Base-by-base conservation (phyloP, 2,329 filamentous ascomycete genomes). In the Daldinia sp. region DNA sequence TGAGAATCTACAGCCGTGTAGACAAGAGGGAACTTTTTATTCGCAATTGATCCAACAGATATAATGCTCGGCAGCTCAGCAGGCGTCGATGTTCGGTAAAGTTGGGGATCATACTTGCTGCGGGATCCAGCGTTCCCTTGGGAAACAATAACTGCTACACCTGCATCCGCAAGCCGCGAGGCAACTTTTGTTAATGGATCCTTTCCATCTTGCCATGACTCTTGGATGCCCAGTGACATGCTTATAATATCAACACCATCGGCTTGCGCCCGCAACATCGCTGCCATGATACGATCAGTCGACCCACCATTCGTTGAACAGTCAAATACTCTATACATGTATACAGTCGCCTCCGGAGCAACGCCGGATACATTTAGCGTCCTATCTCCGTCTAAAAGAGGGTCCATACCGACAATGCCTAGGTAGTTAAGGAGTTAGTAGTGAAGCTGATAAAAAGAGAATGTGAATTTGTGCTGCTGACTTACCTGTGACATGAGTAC, bases 171-270 rank as follows among this genome's bases (percentile, higher is more conserved):
- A 2, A 74, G 63, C 1, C 55, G 46, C 3, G 55, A 56, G 5
- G 68, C 65, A 28, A 70, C 62, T 15, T 69, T 69, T 18, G 69
- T 53, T 20, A 70, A 35, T 13, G 69, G 64, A 54, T 70, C 67
- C 3, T 15, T 48, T 18, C 57, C 54, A 12, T 68, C 44, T 58
- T 65, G 53, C 70, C 72, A 62, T 2, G 58, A 61, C 41, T 67
- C 67, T 35, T 60, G 42, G 28, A 67, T 62, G 55, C 72, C 26
- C 12, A 77, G 60, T 0, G 76, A 77, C 65, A 78, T 75, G 55
- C 72, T 76, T 42, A 78, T 69, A 9, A 78, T 67, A 28, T 78
- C 74, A 4, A 75, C 74, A 23, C 74, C 74, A 26, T 78, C 77
- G 7, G 66, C 65, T 1, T 72, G 65, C 0, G 76, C 75, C 35